Evolutionary conservation across 1,284 basidiomycete genomes (phyloP), one percentile per base, ranked within the genome.

Genomic region (Vanrija sp.): DNA sequence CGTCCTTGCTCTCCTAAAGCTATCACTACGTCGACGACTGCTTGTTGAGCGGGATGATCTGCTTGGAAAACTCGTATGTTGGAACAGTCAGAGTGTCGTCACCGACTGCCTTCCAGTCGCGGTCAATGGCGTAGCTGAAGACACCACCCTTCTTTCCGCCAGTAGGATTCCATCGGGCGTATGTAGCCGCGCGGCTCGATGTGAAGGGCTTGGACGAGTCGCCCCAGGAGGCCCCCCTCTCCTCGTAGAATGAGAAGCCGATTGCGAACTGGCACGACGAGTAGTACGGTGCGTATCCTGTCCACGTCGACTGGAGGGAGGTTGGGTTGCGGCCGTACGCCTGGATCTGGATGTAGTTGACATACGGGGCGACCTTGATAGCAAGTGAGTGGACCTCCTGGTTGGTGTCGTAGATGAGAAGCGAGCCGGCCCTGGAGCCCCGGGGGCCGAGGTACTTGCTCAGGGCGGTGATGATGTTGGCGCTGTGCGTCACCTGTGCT

Each of bases 371-470:
- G 34, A 49, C 34, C 23, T 21, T 38, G 21, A 18, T 23, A 21
- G 40, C 38, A 14, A 49, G 19, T 18, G 18, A 21, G 25, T 45
- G 9, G 1, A 25, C 38, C 21, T 49, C 47, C 47, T 49, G 38
- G 47, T 49, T 49, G 12, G 47, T 49, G 38, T 49, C 47, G 38
- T 49, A 49, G 47, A 49, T 49, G 47, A 49, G 47, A 21, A 40
- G 38, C 12, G 47, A 40, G 47, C 23, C 47, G 14, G 21, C 7
- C 47, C 25, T 39, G 19, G 38, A 21, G 12, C 34, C 12, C 38
- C 25, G 21, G 5, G 47, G 47, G 21, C 47, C 47, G 38, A 49
- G 38, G 34, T 49, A 49, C 38, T 49, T 49, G 47, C 12, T 3
- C 16, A 49, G 47, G 3, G 38, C 47, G 16, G 14, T 15, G 47